These are phyloP conservation scores for Vitis hybrid DNA, from an alignment of 177 flowering plant species.

Conservation along the genomic window DNA sequence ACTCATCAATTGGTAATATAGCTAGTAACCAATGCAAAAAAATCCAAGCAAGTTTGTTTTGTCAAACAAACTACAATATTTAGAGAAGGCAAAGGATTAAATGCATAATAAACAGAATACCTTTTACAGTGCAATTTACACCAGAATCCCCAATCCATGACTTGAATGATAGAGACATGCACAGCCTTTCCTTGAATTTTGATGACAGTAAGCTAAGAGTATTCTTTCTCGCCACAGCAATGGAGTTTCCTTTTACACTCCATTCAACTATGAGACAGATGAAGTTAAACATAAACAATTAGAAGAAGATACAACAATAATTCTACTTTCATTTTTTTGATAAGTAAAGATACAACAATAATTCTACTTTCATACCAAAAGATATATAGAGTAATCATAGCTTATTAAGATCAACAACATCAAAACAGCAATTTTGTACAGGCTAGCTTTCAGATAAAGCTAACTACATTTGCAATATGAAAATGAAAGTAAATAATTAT, in stretches of 20 bases:
- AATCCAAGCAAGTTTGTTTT: no score
- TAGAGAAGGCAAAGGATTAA: background rate
- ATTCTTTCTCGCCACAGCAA: constrained; percentile 67
- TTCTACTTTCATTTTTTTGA: background rate
- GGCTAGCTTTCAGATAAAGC: no score
- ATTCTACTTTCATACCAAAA: background rate
- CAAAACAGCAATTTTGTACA: no score
- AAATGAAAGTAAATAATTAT: no score
- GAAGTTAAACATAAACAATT: constrained; percentile 5
- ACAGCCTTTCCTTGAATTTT: constrained; percentile 49
- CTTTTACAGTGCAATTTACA: constrained; percentile 44
- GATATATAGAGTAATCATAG: background rate
- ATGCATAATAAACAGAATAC: constrained; percentile 28
- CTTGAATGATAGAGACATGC: constrained; percentile 43
- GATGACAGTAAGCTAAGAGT: constrained; percentile 61
- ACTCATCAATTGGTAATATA: background rate
- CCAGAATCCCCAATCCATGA: constrained; percentile 44
- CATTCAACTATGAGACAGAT: constrained; percentile 55
- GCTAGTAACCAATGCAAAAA: background rate
- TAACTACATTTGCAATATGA: no score
- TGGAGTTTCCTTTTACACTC: constrained; percentile 53
- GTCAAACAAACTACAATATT: background rate
- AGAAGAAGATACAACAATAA: background rate
- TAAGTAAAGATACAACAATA: no score
- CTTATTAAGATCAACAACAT: no score